A percentile compares a stretch with the other conserved stretches of the same genome.
Conservation (phyloP, 2,329 filamentous ascomycete genomes). For the Sporothrix globosa region DNA sequence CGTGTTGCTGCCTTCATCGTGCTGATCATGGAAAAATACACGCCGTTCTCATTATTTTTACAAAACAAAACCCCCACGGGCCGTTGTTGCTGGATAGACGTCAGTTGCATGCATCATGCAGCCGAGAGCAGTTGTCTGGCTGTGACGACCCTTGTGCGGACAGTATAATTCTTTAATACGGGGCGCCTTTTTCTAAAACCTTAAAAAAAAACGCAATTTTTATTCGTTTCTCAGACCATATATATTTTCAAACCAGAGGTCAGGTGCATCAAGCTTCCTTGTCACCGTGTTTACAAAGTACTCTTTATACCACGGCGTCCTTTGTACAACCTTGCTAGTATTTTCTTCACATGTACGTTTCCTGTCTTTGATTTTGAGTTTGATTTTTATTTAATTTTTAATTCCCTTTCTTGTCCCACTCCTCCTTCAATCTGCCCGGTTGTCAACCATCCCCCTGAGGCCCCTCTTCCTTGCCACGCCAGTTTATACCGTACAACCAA, state of each 20-base stretch:
- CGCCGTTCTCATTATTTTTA: neutral
- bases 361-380: neutral
- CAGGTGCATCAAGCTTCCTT: neutral
- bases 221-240: neutral
- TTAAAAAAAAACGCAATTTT: neutral
- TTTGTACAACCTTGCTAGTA: neutral
- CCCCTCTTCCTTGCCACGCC: slow-evolving; percentile 20
- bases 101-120: slow-evolving; percentile 16
- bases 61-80: neutral
- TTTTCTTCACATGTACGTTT: neutral
- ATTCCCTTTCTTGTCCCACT: neutral
- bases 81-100: neutral
- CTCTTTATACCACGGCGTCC: slow-evolving; percentile 1
- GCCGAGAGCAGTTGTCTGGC: neutral
- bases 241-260: neutral
- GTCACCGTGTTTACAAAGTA: neutral
- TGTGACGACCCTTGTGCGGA: neutral
- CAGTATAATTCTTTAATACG: too few species aligned
- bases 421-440: slow-evolving; percentile 11
- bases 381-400: neutral
- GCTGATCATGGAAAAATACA: neutral
- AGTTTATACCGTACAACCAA: slow-evolving; percentile 12
- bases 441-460: neutral
- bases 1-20: slow-evolving; percentile 3
- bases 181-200: neutral